These are phyloP conservation scores for Fragilaria crotonensis DNA, from an alignment of 108 stramenopile species.

Conservation along the genomic window DNA sequence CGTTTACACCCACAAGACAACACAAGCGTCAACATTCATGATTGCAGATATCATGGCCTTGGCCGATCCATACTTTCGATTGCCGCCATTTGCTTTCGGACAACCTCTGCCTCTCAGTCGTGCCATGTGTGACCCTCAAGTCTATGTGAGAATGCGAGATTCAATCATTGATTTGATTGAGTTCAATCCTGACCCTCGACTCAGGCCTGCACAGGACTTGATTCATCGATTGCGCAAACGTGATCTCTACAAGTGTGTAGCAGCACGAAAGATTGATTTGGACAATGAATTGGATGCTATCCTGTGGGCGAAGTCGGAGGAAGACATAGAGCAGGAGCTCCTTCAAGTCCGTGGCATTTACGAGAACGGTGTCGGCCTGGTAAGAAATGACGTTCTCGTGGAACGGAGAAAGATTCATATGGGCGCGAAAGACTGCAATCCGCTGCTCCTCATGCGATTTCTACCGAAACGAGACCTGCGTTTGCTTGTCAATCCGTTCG, in stretches of 20 bases:
- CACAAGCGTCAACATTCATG: constrained; percentile 61
- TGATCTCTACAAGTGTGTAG: constrained; percentile 57
- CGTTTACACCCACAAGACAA: constrained; percentile 84
- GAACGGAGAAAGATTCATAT: constrained; percentile 55
- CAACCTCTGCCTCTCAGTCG: constrained; percentile 50
- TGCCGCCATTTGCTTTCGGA: constrained; percentile 14
- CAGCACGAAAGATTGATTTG: constrained; percentile 11
- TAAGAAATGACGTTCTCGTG: constrained; percentile 54
- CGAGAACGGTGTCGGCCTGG: constrained; percentile 14
- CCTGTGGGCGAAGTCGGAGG: constrained; percentile 10
- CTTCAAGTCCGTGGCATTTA: constrained; percentile 15
- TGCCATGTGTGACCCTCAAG: constrained; percentile 39
- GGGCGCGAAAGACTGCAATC: constrained; percentile 59
- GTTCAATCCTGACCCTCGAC: constrained; percentile 20
- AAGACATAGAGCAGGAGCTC: constrained; percentile 28
- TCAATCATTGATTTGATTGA: constrained; percentile 49
- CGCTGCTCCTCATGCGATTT: constrained; percentile 64
- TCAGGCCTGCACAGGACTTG: constrained; percentile 44
- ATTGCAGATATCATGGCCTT: constrained; percentile 61
- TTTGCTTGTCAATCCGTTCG: constrained; percentile 14
- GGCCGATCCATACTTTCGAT: constrained; percentile 62
- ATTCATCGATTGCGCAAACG: constrained; percentile 35
- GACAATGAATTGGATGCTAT: constrained; percentile 1
- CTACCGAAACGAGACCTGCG: constrained; percentile 31
- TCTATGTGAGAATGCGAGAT: constrained; percentile 48